Evolutionary conservation across 1,139 yeast species (phyloP).

Genomic region (Taphrina betulina): DNA sequence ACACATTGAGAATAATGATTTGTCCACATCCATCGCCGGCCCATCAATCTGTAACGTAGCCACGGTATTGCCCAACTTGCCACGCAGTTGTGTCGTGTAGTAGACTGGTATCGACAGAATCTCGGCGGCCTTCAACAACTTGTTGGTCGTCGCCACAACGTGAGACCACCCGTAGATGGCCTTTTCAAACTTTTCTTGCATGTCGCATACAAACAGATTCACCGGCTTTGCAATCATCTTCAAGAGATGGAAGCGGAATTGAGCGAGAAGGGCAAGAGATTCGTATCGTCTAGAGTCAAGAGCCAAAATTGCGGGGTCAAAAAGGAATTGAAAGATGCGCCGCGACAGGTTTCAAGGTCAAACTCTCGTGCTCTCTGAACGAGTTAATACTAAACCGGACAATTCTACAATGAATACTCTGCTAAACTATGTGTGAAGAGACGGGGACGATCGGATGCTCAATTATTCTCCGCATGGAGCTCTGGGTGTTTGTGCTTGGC

Average conservation of each 20-base stretch:
- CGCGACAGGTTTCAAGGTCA: too few species aligned
- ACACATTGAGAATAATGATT: constrained; percentile 41
- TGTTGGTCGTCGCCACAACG: constrained; percentile 24
- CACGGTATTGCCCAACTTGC: constrained; percentile 41
- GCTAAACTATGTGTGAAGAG: too few species aligned
- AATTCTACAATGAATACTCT: too few species aligned
- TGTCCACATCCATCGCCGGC: constrained; percentile 40
- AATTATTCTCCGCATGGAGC: constrained; percentile 17
- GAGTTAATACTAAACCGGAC: too few species aligned
- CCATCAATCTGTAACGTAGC: constrained; percentile 38
- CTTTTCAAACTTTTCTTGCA: constrained; percentile 27
- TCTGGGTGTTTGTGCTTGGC: constrained; percentile 14
- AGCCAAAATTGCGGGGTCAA: too few species aligned
- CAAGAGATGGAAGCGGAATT: too few species aligned
- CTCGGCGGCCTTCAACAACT: constrained; percentile 39
- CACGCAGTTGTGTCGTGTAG: constrained; percentile 41
- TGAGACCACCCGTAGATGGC: constrained; percentile 30
- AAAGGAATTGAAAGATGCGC: too few species aligned
- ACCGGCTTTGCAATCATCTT: constrained; percentile 1
- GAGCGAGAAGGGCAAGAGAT: too few species aligned
- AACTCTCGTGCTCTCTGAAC: too few species aligned
- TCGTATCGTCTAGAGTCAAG: too few species aligned
- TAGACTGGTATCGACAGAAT: constrained; percentile 40
- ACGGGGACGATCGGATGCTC: too few species aligned
- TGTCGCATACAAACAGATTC: constrained; percentile 30